Percentiles rank a stretch among this genome's conserved stretches.
Evolutionary conservation across 2,329 filamentous ascomycete genomes (phyloP).

Genomic region (Aphanocladium album): DNA sequence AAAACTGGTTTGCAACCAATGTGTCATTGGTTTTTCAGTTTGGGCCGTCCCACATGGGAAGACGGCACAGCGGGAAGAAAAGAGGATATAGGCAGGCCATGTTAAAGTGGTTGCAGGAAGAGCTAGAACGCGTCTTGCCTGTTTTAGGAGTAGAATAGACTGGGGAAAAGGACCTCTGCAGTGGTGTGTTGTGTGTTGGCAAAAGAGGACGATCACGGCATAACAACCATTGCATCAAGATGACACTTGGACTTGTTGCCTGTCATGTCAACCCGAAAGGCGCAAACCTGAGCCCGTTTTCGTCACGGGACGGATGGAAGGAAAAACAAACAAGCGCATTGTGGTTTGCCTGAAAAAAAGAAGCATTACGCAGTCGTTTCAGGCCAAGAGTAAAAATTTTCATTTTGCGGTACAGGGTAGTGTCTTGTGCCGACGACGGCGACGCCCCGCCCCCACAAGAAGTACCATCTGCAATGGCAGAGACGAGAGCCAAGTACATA

Average conservation of each 20-base stretch:
- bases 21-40: too few species aligned
- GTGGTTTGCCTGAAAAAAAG: too few species aligned
- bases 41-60: neutral
- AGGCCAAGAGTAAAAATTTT: neutral
- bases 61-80: neutral
- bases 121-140: neutral
- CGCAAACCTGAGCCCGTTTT: too few species aligned
- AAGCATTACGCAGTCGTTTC: neutral
- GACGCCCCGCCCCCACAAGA: neutral
- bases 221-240: neutral
- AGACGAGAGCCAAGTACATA: neutral
- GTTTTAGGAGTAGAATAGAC: neutral
- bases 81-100: neutral
- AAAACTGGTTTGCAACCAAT: too few species aligned
- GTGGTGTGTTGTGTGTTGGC: neutral
- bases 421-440: neutral
- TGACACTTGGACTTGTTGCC: neutral
- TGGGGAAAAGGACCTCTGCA: neutral
- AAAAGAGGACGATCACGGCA: neutral
- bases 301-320: too few species aligned
- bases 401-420: neutral
- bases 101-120: conserved; percentile 3
- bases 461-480: neutral
- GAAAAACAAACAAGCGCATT: neutral
- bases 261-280: too few species aligned